Evolutionary conservation across 2,329 filamentous ascomycete genomes (phyloP).

Genomic region (Rutstroemia sp.): DNA sequence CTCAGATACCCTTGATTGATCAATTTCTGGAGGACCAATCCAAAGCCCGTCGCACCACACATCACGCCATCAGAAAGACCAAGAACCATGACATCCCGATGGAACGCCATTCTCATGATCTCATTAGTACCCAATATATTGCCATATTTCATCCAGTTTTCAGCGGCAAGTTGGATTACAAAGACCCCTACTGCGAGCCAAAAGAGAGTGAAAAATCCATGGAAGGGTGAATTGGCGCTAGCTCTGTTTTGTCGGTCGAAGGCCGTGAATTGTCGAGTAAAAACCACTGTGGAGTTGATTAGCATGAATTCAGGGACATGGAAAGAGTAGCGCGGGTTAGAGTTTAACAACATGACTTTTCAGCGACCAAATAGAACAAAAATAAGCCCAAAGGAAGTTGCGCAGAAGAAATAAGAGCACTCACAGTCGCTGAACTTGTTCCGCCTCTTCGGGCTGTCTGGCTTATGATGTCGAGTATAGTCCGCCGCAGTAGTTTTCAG

Average conservation of each 20-base stretch:
- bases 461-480: conserved; percentile 19
- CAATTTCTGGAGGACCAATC: conserved; percentile 56
- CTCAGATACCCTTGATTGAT: conserved; percentile 52
- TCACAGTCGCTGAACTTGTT: conserved; percentile 36
- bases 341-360: too few relatives aligned
- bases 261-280: conserved; percentile 64
- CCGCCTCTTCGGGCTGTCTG: conserved; percentile 19
- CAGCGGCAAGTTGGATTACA: conserved; percentile 57
- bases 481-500: conserved; percentile 21
- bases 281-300: conserved; percentile 43
- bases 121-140: conserved; percentile 64
- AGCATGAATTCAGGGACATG: not conserved
- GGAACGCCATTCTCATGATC: conserved; percentile 63
- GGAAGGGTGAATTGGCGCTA: conserved; percentile 61
- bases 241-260: conserved; percentile 66
- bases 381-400: not conserved
- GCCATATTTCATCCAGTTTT: conserved; percentile 63
- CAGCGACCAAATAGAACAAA: not conserved
- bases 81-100: conserved; percentile 46
- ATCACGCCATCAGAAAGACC: conserved; percentile 61
- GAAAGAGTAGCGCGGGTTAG: not conserved
- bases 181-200: conserved; percentile 65
- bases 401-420: not conserved
- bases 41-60: conserved; percentile 58
- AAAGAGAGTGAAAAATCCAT: conserved; percentile 74